Evolutionary conservation across 2,329 filamentous ascomycete species (phyloP).

Genomic region (Fusarium tupiense): DNA sequence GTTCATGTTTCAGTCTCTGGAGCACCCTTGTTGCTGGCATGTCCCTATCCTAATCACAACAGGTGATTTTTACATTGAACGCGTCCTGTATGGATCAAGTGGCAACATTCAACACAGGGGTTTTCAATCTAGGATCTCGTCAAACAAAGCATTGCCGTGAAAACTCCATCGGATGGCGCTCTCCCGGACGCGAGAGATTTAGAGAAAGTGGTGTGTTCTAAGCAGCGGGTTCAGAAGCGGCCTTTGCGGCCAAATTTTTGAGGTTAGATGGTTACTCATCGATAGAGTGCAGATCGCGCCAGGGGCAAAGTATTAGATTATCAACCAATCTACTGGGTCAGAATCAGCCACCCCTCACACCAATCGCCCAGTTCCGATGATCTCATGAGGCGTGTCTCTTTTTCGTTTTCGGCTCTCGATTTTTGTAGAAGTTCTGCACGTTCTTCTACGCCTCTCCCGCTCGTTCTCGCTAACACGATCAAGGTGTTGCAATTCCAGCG

Average conservation of each 20-base stretch:
- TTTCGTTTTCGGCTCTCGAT: conserved; percentile 37
- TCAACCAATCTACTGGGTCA: conserved; percentile 33
- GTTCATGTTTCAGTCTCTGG: not conserved
- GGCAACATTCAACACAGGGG: conserved; percentile 19
- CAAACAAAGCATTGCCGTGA: conserved; percentile 20
- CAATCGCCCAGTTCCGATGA: conserved; percentile 25
- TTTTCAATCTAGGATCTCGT: conserved; percentile 22
- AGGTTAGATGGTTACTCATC: conserved; percentile 27
- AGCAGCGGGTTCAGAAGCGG: not conserved
- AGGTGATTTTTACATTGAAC: conserved; percentile 39
- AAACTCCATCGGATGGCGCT: conserved; percentile 24
- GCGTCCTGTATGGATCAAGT: conserved; percentile 34
- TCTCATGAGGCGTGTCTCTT: conserved; percentile 27
- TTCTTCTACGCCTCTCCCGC: conserved; percentile 14
- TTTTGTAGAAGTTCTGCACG: not conserved
- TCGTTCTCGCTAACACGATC: conserved; percentile 13
- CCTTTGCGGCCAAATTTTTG: conserved; percentile 7
- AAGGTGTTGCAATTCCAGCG: not conserved
- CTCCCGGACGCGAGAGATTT: conserved; percentile 22
- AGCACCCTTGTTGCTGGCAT: conserved; percentile 22
- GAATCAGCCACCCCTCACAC: conserved; percentile 10
- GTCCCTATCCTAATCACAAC: conserved; percentile 31
- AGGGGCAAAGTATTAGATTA: conserved; percentile 32
- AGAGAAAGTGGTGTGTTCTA: conserved; percentile 21
- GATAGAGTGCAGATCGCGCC: conserved; percentile 11